Evolutionary conservation across 176 grass and related monocot species (phyloP).

Genomic region (Oryza meridionalis): DNA sequence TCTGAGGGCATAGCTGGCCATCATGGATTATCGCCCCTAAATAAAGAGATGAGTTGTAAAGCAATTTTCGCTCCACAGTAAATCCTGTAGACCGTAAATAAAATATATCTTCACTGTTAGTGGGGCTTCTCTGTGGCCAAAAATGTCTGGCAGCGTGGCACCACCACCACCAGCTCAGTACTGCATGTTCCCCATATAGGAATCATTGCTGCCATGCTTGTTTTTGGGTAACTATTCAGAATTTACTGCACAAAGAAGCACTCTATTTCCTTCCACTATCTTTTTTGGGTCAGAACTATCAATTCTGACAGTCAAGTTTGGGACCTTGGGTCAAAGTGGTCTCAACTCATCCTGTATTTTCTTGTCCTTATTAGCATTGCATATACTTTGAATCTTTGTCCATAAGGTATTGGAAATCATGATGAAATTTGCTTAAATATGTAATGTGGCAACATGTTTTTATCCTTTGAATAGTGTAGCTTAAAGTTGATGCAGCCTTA

Average conservation of each 20-base stretch:
- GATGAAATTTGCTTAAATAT: conserved; percentile 1
- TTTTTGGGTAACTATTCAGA: conserved; percentile 22
- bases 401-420: background rate
- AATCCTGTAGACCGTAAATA: conserved; percentile 15
- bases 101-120: background rate
- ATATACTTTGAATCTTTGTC: background rate
- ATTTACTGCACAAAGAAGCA: conserved; percentile 24
- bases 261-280: conserved; percentile 14
- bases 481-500: conserved; percentile 19
- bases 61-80: conserved; percentile 7
- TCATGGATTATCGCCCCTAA: conserved; percentile 19
- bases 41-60: conserved; percentile 2
- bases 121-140: background rate
- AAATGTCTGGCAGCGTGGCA: conserved; percentile 35
- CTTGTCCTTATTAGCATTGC: conserved; percentile 11
- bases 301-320: conserved; percentile 11
- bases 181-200: conserved; percentile 8
- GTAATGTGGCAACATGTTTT: conserved; percentile 1
- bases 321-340: conserved; percentile 8
- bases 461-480: background rate
- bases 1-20: conserved; percentile 7
- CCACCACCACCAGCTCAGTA: conserved; percentile 5
- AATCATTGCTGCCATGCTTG: conserved; percentile 28
- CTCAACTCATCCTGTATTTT: background rate
- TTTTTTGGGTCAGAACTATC: background rate